Evolutionary conservation across 1,284 basidiomycete genomes (phyloP).

Genomic region (Boletus albobrunnescens): DNA sequence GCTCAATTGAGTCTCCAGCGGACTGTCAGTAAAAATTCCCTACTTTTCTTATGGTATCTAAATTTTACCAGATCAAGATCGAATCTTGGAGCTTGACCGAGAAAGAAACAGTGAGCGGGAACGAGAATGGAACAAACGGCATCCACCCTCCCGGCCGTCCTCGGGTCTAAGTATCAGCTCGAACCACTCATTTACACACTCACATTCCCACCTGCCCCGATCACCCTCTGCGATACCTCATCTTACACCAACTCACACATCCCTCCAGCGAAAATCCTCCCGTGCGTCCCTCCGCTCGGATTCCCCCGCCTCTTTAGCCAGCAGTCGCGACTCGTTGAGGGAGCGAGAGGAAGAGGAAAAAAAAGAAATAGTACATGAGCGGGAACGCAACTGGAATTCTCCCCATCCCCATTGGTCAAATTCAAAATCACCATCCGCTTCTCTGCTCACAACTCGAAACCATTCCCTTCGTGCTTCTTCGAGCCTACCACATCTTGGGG

Average conservation of each 20-base stretch:
- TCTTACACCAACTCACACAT: constrained; percentile 32
- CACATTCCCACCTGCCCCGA: constrained; percentile 33
- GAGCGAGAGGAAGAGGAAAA: constrained; percentile 36
- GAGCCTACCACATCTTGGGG: constrained; percentile 15
- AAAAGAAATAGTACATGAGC: constrained; percentile 38
- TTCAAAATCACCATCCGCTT: constrained; percentile 21
- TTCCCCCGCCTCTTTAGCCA: constrained; percentile 40
- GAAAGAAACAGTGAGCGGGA: constrained; percentile 47
- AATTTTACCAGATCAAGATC: constrained; percentile 40
- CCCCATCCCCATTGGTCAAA: constrained; percentile 48
- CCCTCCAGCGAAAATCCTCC: constrained; percentile 31
- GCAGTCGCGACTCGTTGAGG: constrained; percentile 34
- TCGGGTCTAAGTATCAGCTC: constrained; percentile 32
- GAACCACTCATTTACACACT: constrained; percentile 34
- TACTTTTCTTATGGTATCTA: background rate
- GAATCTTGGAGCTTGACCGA: constrained; percentile 38
- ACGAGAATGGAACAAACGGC: constrained; percentile 54
- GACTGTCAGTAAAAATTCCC: constrained; percentile 41
- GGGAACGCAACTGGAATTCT: constrained; percentile 59
- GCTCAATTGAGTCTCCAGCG: constrained; percentile 44
- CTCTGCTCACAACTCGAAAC: constrained; percentile 6
- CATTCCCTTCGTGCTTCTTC: constrained; percentile 18
- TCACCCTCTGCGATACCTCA: constrained; percentile 35
- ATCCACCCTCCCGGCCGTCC: constrained; percentile 29
- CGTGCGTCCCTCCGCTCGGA: constrained; percentile 36